Base-by-base conservation (phyloP, 805 yeast species). In the Kazachstania taianensis region DNA sequence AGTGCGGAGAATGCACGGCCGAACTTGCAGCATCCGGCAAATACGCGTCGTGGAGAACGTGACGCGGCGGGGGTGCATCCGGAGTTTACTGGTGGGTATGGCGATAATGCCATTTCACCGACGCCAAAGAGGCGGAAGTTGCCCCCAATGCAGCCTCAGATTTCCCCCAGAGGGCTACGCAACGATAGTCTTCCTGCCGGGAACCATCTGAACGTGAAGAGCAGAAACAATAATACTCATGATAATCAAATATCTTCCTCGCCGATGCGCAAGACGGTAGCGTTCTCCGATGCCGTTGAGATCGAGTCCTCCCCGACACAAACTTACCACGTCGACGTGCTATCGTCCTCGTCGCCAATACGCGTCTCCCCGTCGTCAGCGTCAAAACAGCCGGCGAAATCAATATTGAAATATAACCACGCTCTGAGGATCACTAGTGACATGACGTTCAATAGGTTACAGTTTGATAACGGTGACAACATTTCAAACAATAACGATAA, bases 251-350 rank as follows among this genome's bases (percentile, higher is more conserved):
- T n/a, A 12, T 14, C 27, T 8, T 39, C 40, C 7, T 53, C 59
- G 4, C 57, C 59, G 5, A 36, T 41, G 10, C 38, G 38, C 20
- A 55, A 55, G 37, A 31, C 47, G 2, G 61, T 55, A 5, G 51
- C 57, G 5, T 55, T 55, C 41, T 54, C 59, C 7, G 58, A 55
- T 41, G 40, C 12, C 7, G 15, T 34, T 15, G 37, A 41, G 32
- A 28, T 55, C 5, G 56, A 49, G 27, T 46, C 50, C 7, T 50
- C 59, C 13, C 55, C 56, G 14, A 40, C 44, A 8, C 44, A 39
- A 22, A 24, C 23, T 5, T 12, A 14, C 17, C 12, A 9, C 8
- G 25, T n/a, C 12, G 25, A 9, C 25, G 8, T n/a, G 12, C 25
- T n/a, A 4, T 15, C 40, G 9, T 38, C 40, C 7, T 47, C 55